Conservation (phyloP, 768 basidiomycete genomes). For the Boletus barrowsii region DNA sequence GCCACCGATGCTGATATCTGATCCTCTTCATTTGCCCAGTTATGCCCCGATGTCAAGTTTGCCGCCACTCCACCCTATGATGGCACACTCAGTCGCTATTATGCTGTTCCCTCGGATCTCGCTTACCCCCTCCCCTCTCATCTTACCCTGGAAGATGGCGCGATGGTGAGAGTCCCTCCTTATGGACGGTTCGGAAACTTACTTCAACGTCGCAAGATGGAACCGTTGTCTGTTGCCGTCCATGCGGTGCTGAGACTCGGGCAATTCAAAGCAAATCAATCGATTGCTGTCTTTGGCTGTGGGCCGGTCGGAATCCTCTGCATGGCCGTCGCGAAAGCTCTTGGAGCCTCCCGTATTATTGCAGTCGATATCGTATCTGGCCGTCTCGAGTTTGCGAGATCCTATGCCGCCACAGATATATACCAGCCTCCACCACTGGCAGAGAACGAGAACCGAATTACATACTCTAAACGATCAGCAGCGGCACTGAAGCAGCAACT, state of each 20-base stretch:
- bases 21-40: constrained; percentile 37
- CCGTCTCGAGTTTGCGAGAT: constrained; percentile 83
- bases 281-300: constrained; percentile 82
- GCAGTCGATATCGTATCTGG: constrained; percentile 75
- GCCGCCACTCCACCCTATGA: constrained; percentile 94
- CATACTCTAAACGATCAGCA: constrained; percentile 74
- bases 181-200: background rate
- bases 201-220: constrained; percentile 57
- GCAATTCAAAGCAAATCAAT: constrained; percentile 66
- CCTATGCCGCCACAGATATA: constrained; percentile 77
- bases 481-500: constrained; percentile 61
- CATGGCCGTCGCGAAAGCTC: constrained; percentile 94
- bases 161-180: constrained; percentile 57
- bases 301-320: constrained; percentile 87
- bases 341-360: constrained; percentile 82
- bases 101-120: constrained; percentile 81
- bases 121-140: constrained; percentile 80
- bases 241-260: constrained; percentile 84
- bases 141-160: constrained; percentile 89
- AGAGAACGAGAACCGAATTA: constrained; percentile 62
- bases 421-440: constrained; percentile 61
- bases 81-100: constrained; percentile 86
- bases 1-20: background rate
- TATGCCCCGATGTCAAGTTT: constrained; percentile 83
- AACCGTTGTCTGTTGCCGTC: constrained; percentile 89